Evolutionary conservation across 345 rosid genomes (phyloP), one percentile per base, ranked within the genome.

Genomic region (Syzygium aromaticum): DNA sequence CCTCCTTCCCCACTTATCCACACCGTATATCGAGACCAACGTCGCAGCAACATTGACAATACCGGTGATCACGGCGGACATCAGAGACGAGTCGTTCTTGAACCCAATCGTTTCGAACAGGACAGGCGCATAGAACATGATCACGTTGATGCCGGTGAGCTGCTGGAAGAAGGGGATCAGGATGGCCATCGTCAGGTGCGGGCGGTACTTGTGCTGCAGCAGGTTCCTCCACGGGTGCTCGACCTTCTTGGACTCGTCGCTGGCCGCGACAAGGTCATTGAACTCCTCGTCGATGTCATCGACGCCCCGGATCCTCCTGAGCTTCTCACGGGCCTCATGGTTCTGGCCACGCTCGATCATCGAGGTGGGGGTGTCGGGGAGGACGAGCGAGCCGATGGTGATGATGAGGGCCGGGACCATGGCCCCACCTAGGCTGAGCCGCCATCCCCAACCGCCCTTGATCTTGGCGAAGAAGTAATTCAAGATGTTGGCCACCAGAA

Each of bases 391-490:
- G 53, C 99, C 99, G 21, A 94, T 3, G 14, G 95, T 91, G 89
- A 98, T 95, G 88, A 98, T 96, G 5, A 96, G 90, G n/a, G 99
- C 99, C 0, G 99, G 99, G 25, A 98, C 99, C 92, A 98, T 92
- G 19, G 99, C 99, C 3, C 99, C 99, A 0, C 99, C 99, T 27
- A 98, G 90, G 57, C 99, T 96, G 90, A 98, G 85, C 59, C 99
- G 85, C 99, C 99, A 98, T 51, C 99, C 99, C 98, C 97, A 95
- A 0, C 98, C 96, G 33, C 96, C 95, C 52, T 94, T 85, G 86
- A 98, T 95, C 88, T 96, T 95, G 22, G 92, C 91, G n/a, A 98
- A 98, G 94, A 95, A 96, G 84, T 94, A 98, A 87, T 96, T 98
- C 86, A 95, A 85, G 13, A 96, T 93, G 84, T 94, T 95, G 88